Evolutionary conservation across 768 basidiomycete genomes (phyloP), one percentile per base, ranked within the genome.

Genomic region (Paxillus ammoniavirescens): DNA sequence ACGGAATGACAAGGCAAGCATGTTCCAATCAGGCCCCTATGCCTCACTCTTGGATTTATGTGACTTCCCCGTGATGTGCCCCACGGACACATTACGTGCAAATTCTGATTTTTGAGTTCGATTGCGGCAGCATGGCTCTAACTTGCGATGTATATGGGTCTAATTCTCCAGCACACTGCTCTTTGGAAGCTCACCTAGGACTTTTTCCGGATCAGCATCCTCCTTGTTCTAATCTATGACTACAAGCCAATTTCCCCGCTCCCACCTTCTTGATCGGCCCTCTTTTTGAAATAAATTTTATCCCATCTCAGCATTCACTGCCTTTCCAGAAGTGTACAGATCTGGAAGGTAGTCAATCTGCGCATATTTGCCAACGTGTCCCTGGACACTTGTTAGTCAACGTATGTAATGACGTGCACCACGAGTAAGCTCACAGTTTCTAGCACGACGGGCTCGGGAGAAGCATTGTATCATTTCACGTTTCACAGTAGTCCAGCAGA

Each of bases 21-120:
- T 45, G 28, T n/a, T 26, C 10, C 1, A 3, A 14, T 45, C 13
- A 28, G 30, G 26, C 26, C 43, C 26, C 43, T 45, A 10, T 45
- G 13, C 28, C 28, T 44, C 26, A 23, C 2, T 43, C 42, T 26
- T 13, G n/a, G 26, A 14, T 18, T 42, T 10, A 33, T 38, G 21
- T 21, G 42, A 47, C 42, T 37, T 42, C 59, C 56, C 45, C 37
- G 49, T 58, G 55, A 49, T 56, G 33, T 21, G 37, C 38, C 18
- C 28, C n/a, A 48, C 52, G 43, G 53, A 35, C 17, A 31, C 42
- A 53, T 61, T 57, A 64, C 55, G 57, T 64, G 51, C 30, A 47
- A 53, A 47, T 52, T 47, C 50, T 47, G 48, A 53, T 26, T 49
- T 40, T 37, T 49, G 42, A n/a, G 33, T 53, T 43, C 37, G 42